Conservation (phyloP, 1,284 basidiomycete species). For the Fistulinella cinereoalba region DNA sequence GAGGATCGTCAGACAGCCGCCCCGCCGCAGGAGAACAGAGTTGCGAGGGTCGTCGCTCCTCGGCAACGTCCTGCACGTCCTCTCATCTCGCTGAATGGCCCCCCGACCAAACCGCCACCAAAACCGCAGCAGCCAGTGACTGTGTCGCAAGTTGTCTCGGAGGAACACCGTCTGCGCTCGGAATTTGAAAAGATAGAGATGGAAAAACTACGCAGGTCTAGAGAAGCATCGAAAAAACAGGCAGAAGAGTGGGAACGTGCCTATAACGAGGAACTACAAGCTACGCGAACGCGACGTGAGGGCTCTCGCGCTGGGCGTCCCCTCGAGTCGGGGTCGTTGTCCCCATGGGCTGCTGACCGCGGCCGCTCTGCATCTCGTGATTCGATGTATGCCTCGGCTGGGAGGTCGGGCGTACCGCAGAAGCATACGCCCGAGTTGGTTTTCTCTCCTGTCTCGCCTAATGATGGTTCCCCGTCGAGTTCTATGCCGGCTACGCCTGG, state of each 20-base stretch:
- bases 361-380: constrained; percentile 45
- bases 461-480: constrained; percentile 44
- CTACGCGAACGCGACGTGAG: constrained; percentile 61
- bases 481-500: constrained; percentile 40
- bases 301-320: constrained; percentile 46
- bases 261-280: constrained; percentile 60
- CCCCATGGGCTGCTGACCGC: constrained; percentile 36
- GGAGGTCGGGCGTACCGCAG: constrained; percentile 39
- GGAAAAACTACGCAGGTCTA: constrained; percentile 53
- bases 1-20: constrained; percentile 36
- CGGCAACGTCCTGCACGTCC: constrained; percentile 19
- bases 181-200: constrained; percentile 49
- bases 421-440: constrained; percentile 44
- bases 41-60: constrained; percentile 13
- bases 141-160: constrained; percentile 19
- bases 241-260: constrained; percentile 53
- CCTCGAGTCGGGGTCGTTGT: constrained; percentile 21
- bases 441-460: constrained; percentile 29
- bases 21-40: constrained; percentile 11
- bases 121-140: constrained; percentile 3
- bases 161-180: constrained; percentile 49
- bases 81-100: constrained; percentile 17
- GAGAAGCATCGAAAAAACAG: constrained; percentile 54
- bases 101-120: not conserved
- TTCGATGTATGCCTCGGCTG: constrained; percentile 23